Percentiles rank a stretch among this genome's conserved stretches.
Conservation (phyloP, 2,329 filamentous ascomycete genomes). For the Pseudomassariella vexata region DNA sequence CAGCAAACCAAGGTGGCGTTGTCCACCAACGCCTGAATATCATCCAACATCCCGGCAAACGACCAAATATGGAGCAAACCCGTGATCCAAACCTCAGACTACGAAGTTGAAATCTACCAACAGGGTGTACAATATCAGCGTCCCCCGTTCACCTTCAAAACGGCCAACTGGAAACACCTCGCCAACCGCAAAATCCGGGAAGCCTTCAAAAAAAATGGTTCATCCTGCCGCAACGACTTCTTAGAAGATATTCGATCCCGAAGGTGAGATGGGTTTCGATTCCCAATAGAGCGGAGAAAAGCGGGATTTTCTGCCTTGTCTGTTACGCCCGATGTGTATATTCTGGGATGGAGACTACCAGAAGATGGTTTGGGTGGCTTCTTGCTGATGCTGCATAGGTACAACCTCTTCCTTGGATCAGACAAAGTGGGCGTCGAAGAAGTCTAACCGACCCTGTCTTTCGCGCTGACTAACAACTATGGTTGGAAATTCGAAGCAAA, state of each 20-base stretch:
- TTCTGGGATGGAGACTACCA: slow-evolving; percentile 20
- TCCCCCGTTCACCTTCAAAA: slow-evolving; percentile 20
- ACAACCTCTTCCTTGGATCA: slow-evolving; percentile 20
- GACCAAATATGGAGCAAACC: slow-evolving; percentile 7
- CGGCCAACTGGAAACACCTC: slow-evolving; percentile 17
- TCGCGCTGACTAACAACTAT: slow-evolving; percentile 15
- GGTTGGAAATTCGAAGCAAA: slow-evolving; percentile 14
- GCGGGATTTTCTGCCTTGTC: slow-evolving; percentile 17
- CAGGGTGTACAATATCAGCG: slow-evolving; percentile 16
- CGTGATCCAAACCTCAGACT: slow-evolving; percentile 13
- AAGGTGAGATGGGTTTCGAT: slow-evolving; percentile 18
- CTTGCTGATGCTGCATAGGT: slow-evolving; percentile 20
- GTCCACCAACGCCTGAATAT: too few species aligned
- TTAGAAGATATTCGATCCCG: slow-evolving; percentile 19
- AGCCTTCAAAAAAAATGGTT: slow-evolving; percentile 16
- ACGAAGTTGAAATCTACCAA: slow-evolving; percentile 13
- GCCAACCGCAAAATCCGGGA: slow-evolving; percentile 18
- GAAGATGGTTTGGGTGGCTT: too few species aligned
- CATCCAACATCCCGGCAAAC: too few species aligned
- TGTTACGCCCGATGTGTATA: slow-evolving; percentile 21
- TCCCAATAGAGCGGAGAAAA: slow-evolving; percentile 13
- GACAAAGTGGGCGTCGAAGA: slow-evolving; percentile 20
- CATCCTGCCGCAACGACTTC: slow-evolving; percentile 17
- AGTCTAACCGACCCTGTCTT: slow-evolving; percentile 20
- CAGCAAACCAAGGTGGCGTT: too few species aligned